Conservation (phyloP, 2,329 filamentous ascomycete genomes). For the Phoma herbarum region DNA sequence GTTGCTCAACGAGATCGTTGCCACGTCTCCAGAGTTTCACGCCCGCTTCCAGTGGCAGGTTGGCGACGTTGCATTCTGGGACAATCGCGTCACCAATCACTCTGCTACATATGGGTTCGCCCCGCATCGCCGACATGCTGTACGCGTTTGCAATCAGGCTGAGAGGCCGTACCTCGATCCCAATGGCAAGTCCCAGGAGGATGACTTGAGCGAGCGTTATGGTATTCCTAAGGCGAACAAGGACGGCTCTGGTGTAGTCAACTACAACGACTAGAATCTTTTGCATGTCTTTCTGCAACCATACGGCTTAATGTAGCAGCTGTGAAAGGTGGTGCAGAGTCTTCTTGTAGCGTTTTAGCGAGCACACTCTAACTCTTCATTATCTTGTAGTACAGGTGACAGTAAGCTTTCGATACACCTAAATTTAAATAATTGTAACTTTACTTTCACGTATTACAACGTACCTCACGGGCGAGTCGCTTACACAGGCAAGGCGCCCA, state of each 20-base stretch:
- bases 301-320: neutral
- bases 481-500: too few species aligned
- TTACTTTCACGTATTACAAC: too few species aligned
- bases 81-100: conserved; percentile 68
- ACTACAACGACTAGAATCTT: conserved; percentile 62
- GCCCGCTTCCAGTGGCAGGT: conserved; percentile 71
- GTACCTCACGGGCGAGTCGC: too few species aligned
- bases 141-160: conserved; percentile 58
- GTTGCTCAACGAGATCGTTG: conserved; percentile 63
- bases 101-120: conserved; percentile 65
- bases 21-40: conserved; percentile 72
- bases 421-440: too few species aligned
- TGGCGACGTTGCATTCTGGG: conserved; percentile 73
- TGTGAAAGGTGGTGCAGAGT: neutral
- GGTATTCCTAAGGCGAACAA: conserved; percentile 63
- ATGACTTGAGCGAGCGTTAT: conserved; percentile 59
- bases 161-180: conserved; percentile 58
- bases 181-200: conserved; percentile 62
- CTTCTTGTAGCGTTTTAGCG: conserved; percentile 16
- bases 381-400: too few species aligned
- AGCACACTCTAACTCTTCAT: too few species aligned
- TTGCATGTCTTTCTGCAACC: too few species aligned
- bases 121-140: conserved; percentile 65
- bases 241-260: conserved; percentile 63
- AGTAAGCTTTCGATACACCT: too few species aligned